Percentiles rank a stretch among this genome's conserved stretches.
Conservation (phyloP, 768 basidiomycete species). For the Mycena rosella region DNA sequence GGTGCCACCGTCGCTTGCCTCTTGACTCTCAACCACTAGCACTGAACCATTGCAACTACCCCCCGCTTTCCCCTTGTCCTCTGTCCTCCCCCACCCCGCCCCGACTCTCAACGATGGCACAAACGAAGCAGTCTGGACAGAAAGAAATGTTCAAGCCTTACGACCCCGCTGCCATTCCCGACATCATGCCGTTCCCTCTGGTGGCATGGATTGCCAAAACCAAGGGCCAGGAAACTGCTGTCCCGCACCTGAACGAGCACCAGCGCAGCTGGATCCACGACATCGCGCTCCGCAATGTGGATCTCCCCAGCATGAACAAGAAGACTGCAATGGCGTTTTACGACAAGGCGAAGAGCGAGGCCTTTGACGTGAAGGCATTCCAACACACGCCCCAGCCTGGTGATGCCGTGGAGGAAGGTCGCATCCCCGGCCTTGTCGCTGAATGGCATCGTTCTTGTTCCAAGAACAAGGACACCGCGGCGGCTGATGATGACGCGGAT, state of each 20-base stretch:
- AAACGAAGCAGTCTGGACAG: background rate
- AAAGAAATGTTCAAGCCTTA: conserved; percentile 26
- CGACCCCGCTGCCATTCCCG: background rate
- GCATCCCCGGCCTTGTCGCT: background rate
- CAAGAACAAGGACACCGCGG: background rate
- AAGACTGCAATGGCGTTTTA: background rate
- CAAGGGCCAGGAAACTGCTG: background rate
- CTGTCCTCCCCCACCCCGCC: too few relatives aligned
- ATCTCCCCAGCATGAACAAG: background rate
- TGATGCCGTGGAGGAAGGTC: conserved; percentile 7
- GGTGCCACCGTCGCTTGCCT: too few relatives aligned
- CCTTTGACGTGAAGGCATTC: conserved; percentile 21
- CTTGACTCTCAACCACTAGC: too few relatives aligned
- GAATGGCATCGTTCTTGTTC: conserved; percentile 9
- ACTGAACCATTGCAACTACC: too few relatives aligned
- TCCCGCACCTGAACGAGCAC: conserved; percentile 16
- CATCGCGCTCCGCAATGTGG: background rate
- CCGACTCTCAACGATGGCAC: background rate
- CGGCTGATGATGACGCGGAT: background rate
- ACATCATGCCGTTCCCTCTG: background rate
- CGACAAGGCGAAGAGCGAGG: conserved; percentile 11
- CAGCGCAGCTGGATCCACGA: too few relatives aligned
- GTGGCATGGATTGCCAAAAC: too few relatives aligned
- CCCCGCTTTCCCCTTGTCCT: too few relatives aligned
- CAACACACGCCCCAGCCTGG: conserved; percentile 3